Base-by-base conservation (phyloP, 2,329 filamentous ascomycete genomes). In the Sclerotinia nivalis region DNA sequence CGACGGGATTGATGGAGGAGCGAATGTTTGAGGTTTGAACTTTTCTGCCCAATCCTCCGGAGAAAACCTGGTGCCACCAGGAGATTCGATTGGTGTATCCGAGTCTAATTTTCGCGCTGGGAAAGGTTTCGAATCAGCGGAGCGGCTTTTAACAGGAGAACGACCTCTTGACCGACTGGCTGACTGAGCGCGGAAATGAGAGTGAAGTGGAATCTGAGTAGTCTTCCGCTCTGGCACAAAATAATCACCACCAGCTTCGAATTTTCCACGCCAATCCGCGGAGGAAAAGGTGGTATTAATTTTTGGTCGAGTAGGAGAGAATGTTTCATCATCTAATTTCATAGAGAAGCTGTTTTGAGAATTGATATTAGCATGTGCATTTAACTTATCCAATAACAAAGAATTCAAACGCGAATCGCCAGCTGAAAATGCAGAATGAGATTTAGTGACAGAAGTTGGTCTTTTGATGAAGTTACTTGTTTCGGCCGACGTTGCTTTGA, bases 251-350 rank as follows among this genome's bases (percentile, higher is more conserved):
- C 77, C 77, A 56, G 76, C 77, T 59, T 76, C 72, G 65, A 79
- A 79, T 66, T 77, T 78, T 7, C 77, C 77, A 70, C 76, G 72
- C 78, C 78, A 79, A 66, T 87, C 83, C 20, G 84, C 83, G 5
- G 84, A 80, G 28, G 83, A 83, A 77, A 90, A 90, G 52, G 81
- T 85, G 25, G 87, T 89, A 77, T 88, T 87, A 73, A 90, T 89
- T 66, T 79, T 76, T n/a, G 80, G 76, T 13, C 79, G 78, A 8
- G 81, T 77, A 45, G 75, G 74, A 15, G 75, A 74, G 67, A 83
- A 82, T 0, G 80, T 80, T 54, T 84, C 81, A 69, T 83, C 80
- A 71, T 83, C 79, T 70, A 82, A 72, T 49, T 82, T 76, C 69
- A 88, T 83, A 54, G 74, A 74, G 70, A 68, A 70, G 73, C 56